Evolutionary conservation across 2,329 filamentous ascomycete species (phyloP).

Genomic region (Microsporum audouinii): DNA sequence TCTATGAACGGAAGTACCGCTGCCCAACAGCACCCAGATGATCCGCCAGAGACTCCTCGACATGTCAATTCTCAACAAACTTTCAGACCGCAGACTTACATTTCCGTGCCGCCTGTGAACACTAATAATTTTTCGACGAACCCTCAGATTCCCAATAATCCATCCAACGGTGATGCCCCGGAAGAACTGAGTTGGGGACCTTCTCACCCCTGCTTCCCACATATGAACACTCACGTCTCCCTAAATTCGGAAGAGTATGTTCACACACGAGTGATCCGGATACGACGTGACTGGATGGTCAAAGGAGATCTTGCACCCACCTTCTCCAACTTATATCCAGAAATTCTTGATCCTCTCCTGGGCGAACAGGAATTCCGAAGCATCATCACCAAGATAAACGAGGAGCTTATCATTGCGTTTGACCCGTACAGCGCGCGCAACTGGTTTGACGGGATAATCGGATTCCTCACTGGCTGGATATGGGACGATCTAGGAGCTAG

Average conservation of each 20-base stretch:
- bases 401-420: conserved; percentile 63
- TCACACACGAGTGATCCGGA: conserved; percentile 78
- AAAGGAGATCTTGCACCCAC: conserved; percentile 82
- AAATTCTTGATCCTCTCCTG: conserved; percentile 81
- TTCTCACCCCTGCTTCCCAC: conserved; percentile 85
- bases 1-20: neutral
- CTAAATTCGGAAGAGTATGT: conserved; percentile 60
- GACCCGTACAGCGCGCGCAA: conserved; percentile 67
- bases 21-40: conserved; percentile 5
- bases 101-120: conserved; percentile 24
- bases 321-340: conserved; percentile 90
- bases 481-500: conserved; percentile 85
- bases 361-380: conserved; percentile 76
- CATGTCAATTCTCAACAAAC: conserved; percentile 33
- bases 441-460: conserved; percentile 65
- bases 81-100: conserved; percentile 31
- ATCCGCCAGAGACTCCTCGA: conserved; percentile 22
- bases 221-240: conserved; percentile 83
- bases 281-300: conserved; percentile 83
- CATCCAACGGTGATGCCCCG: conserved; percentile 33
- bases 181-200: conserved; percentile 81
- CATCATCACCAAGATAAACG: conserved; percentile 71
- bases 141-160: conserved; percentile 16
- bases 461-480: conserved; percentile 77
- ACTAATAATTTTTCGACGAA: conserved; percentile 8